Base-by-base conservation (phyloP, 768 basidiomycete species). In the Kwoniella bestiolae region DNA sequence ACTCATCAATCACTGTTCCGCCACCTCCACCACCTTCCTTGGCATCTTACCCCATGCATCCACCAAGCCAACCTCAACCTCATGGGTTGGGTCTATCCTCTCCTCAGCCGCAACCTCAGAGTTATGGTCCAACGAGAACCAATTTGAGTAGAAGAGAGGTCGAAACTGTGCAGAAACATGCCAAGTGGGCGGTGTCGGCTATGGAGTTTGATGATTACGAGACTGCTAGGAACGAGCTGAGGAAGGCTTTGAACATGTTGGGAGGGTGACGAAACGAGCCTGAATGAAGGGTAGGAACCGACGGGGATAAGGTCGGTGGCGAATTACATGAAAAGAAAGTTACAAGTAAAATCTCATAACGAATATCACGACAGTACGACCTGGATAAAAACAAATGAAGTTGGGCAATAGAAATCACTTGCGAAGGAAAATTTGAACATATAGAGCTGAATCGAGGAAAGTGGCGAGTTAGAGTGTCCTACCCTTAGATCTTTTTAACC, bases 121-220 rank as follows among this genome's bases (percentile, higher is more conserved):
- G 34, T 9, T 12, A 34, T 41, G 60, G 50, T n/a, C 60, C 60
- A 14, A 76, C 75, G 2, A 74, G 46, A 45, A 66, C 60, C 11
- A 62, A 56, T 29, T 34, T 72, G 41, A 66, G 65, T 9, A 69
- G 68, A 3, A 83, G 83, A 57, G 76, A 88, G 58, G 85, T 96
- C 26, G 84, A 88, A 21, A 87, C 89, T 67, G 87, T 87, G 14
- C 94, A 99, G 84, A 96, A 91, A 77, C 93, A 94, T 73, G 93
- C 93, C 71, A 86, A 86, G 58, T 96, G 90, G 82, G 95, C 95
- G 6, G 91, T 97, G 63, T 92, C 91, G 31, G 88, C 96, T n/a
- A 83, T 99, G 60, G 93, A 97, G 76, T 97, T 94, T 78, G 95
- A 98, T 77, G 95, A 99, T 80, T 84, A 85, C 9, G 90, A 90